Conservation (phyloP, 768 basidiomycete species). For the Gloeostereum incarnatum region DNA sequence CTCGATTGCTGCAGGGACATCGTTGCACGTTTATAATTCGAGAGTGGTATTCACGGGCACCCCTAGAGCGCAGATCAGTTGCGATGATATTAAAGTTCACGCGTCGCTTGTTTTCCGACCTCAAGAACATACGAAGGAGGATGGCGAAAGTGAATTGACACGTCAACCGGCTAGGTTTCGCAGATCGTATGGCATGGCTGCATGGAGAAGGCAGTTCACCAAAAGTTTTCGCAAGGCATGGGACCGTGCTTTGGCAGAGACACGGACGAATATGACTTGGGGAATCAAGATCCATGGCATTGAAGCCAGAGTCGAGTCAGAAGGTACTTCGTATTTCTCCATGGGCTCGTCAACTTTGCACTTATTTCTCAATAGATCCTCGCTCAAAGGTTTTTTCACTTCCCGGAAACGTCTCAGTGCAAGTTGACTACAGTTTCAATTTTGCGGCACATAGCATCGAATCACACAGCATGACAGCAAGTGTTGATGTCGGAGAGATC, state of each 20-base stretch:
- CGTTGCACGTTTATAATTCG: slow-evolving; percentile 56
- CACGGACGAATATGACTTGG: slow-evolving; percentile 40
- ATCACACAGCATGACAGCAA: not conserved
- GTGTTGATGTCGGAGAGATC: slow-evolving; percentile 1
- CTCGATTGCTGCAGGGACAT: slow-evolving; percentile 54
- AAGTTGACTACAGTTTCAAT: not conserved
- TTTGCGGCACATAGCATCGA: not conserved
- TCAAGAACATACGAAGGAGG: slow-evolving; percentile 26
- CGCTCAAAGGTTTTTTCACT: slow-evolving; percentile 28
- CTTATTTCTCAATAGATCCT: slow-evolving; percentile 10
- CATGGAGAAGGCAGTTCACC: slow-evolving; percentile 55
- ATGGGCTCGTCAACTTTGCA: slow-evolving; percentile 1
- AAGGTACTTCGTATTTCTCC: slow-evolving; percentile 5
- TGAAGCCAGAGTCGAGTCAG: slow-evolving; percentile 26
- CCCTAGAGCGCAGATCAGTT: slow-evolving; percentile 40
- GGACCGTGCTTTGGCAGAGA: slow-evolving; percentile 60
- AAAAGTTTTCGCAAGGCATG: slow-evolving; percentile 56
- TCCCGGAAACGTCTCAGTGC: slow-evolving; percentile 33
- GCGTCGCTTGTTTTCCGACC: slow-evolving; percentile 47
- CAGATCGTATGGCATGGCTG: slow-evolving; percentile 38
- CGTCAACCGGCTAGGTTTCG: slow-evolving; percentile 14
- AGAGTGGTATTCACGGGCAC: slow-evolving; percentile 40
- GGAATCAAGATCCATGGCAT: slow-evolving; percentile 40
- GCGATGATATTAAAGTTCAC: slow-evolving; percentile 42
- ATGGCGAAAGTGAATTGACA: slow-evolving; percentile 9